These are phyloP conservation scores for Corynascus novoguineensis DNA, from an alignment of 495 filamentous ascomycete species.

Conservation along the genomic window DNA sequence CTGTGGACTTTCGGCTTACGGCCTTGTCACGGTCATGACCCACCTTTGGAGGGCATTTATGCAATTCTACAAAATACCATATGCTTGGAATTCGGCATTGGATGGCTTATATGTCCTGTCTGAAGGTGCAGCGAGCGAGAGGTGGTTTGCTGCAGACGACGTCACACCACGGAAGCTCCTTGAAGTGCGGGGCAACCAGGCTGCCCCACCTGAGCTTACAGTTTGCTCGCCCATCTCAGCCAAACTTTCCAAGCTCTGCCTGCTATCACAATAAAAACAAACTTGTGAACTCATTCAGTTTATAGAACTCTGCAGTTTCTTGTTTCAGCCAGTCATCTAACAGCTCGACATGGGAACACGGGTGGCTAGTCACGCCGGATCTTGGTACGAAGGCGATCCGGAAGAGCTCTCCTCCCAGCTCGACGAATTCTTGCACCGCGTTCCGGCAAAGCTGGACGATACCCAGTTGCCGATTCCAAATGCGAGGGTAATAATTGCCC, in stretches of 20 bases:
- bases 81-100: no score
- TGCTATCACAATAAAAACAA: not conserved
- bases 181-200: not conserved
- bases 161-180: not conserved
- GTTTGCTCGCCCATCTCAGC: no score
- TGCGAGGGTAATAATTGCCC: slow-evolving; percentile 88
- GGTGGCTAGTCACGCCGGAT: slow-evolving; percentile 55
- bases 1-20: no score
- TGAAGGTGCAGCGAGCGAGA: not conserved
- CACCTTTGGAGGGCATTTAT: no score
- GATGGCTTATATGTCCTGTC: no score
- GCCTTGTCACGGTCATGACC: no score
- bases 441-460: slow-evolving; percentile 57
- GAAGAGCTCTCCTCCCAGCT: slow-evolving; percentile 62
- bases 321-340: not conserved
- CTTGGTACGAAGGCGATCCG: slow-evolving; percentile 71
- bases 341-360: slow-evolving; percentile 44
- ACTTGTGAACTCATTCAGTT: no score
- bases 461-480: slow-evolving; percentile 62
- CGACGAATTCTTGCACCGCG: slow-evolving; percentile 69
- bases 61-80: no score
- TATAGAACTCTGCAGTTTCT: not conserved
- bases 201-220: not conserved
- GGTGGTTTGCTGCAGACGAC: not conserved
- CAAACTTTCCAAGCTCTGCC: not conserved